These are phyloP conservation scores for Trichoderma hamatum DNA, from an alignment of 2,329 filamentous ascomycete species.

Conservation along the genomic window DNA sequence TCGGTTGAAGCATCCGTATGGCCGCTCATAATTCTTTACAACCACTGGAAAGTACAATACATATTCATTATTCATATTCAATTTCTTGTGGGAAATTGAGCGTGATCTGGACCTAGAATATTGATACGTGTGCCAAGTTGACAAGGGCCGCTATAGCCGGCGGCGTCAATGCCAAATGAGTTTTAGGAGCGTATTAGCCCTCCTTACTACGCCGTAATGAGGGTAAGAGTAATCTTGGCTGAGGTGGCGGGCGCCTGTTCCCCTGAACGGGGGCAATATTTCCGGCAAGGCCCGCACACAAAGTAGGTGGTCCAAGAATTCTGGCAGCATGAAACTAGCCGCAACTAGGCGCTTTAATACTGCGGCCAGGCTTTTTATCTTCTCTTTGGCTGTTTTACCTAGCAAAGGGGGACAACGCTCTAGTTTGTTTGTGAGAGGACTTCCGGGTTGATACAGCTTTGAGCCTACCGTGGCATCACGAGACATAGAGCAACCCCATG, in stretches of 20 bases:
- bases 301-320: not conserved
- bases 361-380: not conserved
- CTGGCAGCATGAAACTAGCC: not conserved
- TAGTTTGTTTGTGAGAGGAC: not conserved
- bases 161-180: not conserved
- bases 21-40: not conserved
- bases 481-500: not conserved
- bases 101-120: not conserved
- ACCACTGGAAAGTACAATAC: no score
- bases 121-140: not conserved
- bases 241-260: not conserved
- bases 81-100: not conserved
- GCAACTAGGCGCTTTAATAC: not conserved
- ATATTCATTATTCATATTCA: not conserved
- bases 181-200: not conserved
- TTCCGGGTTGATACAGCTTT: not conserved
- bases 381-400: not conserved
- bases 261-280: conserved; percentile 1
- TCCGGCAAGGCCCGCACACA: conserved; percentile 6
- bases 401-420: not conserved
- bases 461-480: not conserved
- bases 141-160: conserved; percentile 12
- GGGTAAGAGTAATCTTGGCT: not conserved
- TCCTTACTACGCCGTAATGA: not conserved
- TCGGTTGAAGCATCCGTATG: not conserved